Evolutionary conservation across 805 yeast species (phyloP).

Genomic region (Jamesozyma lodderae): DNA sequence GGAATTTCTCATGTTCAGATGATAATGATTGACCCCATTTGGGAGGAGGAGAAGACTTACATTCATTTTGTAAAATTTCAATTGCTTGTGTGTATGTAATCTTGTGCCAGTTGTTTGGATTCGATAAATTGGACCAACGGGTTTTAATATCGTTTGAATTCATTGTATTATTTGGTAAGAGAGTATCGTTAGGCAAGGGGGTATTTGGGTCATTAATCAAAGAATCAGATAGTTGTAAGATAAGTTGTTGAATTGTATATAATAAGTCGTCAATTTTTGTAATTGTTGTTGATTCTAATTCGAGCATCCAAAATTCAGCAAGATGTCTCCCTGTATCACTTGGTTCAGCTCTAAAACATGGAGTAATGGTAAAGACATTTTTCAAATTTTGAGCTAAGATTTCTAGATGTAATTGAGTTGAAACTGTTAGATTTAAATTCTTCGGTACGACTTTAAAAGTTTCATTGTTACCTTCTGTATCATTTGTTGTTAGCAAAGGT

Average conservation of each 20-base stretch:
- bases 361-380: slow-evolving; percentile 81
- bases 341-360: slow-evolving; percentile 89
- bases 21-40: slow-evolving; percentile 65
- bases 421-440: slow-evolving; percentile 66
- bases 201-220: background rate
- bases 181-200: background rate
- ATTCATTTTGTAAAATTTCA: slow-evolving; percentile 20
- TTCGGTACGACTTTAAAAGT: slow-evolving; percentile 47
- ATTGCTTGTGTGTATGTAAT: slow-evolving; percentile 75
- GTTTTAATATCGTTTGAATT: background rate
- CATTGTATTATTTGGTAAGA: background rate
- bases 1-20: slow-evolving; percentile 87
- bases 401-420: slow-evolving; percentile 87
- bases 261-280: slow-evolving; percentile 52
- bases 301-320: slow-evolving; percentile 96
- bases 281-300: slow-evolving; percentile 75
- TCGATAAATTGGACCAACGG: slow-evolving; percentile 54
- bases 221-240: background rate
- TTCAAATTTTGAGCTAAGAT: slow-evolving; percentile 63
- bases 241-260: slow-evolving; percentile 33
- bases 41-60: no score
- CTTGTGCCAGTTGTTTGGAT: slow-evolving; percentile 47
- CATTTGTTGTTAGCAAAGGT: slow-evolving; percentile 80
- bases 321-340: slow-evolving; percentile 88
- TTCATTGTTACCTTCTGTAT: slow-evolving; percentile 98